Evolutionary conservation across 352 stramenopile genomes (phyloP).

Genomic region (Globisporangium spiculum): DNA sequence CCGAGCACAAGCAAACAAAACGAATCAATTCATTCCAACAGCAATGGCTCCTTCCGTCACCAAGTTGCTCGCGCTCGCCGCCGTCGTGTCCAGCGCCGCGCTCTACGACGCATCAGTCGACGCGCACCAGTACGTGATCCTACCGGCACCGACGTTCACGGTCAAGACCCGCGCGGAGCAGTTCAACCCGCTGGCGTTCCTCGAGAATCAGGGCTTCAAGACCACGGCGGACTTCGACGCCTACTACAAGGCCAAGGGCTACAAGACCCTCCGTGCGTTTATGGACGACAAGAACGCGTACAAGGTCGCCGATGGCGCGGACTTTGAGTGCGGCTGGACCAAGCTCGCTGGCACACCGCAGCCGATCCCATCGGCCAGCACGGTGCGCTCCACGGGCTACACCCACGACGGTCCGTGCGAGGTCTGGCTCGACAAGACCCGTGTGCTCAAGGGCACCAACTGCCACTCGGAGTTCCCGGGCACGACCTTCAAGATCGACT

Average conservation of each 20-base stretch:
- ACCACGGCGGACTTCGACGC: background rate
- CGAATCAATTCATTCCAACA: too few relatives aligned
- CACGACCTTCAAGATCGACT: slow-evolving; percentile 32
- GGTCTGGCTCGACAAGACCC: slow-evolving; percentile 32
- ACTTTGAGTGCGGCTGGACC: background rate
- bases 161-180: slow-evolving; percentile 31
- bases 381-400: slow-evolving; percentile 40
- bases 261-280: background rate
- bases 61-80: slow-evolving; percentile 21
- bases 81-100: slow-evolving; percentile 20
- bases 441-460: slow-evolving; percentile 23
- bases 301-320: background rate
- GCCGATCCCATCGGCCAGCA: slow-evolving; percentile 3
- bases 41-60: slow-evolving; percentile 16
- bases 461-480: slow-evolving; percentile 25
- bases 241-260: background rate
- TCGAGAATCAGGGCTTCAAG: background rate
- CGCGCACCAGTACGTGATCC: slow-evolving; percentile 36
- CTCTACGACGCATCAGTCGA: slow-evolving; percentile 8
- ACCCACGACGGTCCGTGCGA: slow-evolving; percentile 43
- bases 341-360: background rate
- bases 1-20: background rate
- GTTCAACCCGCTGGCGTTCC: slow-evolving; percentile 16
- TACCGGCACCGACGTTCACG: slow-evolving; percentile 37
- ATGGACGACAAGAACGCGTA: slow-evolving; percentile 8